Evolutionary conservation across 140 eudicot species (phyloP), one percentile per base, ranked within the genome.

Genomic region (Bidens hawaiensis): DNA sequence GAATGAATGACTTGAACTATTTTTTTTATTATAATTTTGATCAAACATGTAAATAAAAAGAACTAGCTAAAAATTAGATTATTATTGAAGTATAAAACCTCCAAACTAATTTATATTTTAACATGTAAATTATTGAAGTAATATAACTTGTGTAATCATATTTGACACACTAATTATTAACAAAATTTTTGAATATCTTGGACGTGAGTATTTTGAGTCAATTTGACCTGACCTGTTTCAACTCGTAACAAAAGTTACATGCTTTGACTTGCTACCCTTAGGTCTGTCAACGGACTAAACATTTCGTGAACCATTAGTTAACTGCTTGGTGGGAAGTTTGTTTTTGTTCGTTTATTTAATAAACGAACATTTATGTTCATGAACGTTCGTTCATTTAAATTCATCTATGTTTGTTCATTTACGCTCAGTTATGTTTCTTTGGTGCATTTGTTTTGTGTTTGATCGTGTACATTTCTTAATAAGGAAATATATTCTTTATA

Each of bases 261-360:
- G 30, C 28, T 46, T 63, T 16, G 41, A 47, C 30, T 24, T 64
- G 58, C 28, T 46, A 27, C 12, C 46, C 49, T n/a, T 62, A 26
- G 27, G 21, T 19, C 51, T n/a, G n/a, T n/a, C n/a, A n/a, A n/a
- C n/a, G n/a, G n/a, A n/a, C n/a, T n/a, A n/a, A n/a, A n/a, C n/a
- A n/a, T n/a, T n/a, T n/a, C n/a, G n/a, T n/a, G n/a, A n/a, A n/a
- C n/a, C n/a, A n/a, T n/a, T n/a, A n/a, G n/a, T n/a, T n/a, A n/a
- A n/a, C n/a, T n/a, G n/a, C n/a, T n/a, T n/a, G n/a, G n/a, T n/a
- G n/a, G n/a, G n/a, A n/a, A n/a, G n/a, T n/a, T n/a, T n/a, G n/a
- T n/a, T n/a, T n/a, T n/a, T n/a, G n/a, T n/a, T n/a, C n/a, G n/a
- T n/a, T n/a, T n/a, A n/a, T n/a, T n/a, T n/a, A n/a, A n/a, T n/a